Evolutionary conservation across 2,329 filamentous ascomycete genomes (phyloP).

Genomic region (Rasamsonia emersonii): DNA sequence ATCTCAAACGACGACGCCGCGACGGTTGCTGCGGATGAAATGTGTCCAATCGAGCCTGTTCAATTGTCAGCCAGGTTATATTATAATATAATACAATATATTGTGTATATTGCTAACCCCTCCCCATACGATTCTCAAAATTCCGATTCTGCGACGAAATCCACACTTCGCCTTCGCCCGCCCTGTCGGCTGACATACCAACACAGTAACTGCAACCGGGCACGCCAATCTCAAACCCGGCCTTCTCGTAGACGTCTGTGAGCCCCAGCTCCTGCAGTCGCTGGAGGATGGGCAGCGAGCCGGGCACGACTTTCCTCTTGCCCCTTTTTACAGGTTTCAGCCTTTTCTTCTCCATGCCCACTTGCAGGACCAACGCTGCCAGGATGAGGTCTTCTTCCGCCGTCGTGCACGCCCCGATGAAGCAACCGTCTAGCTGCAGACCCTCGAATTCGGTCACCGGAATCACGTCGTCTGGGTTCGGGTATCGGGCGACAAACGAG

Average conservation of each 20-base stretch:
- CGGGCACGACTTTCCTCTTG: conserved; percentile 34
- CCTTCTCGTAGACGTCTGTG: conserved; percentile 29
- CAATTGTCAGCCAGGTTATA: conserved; percentile 5
- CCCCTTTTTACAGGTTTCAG: conserved; percentile 22
- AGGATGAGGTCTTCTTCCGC: conserved; percentile 39
- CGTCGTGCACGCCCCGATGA: conserved; percentile 42
- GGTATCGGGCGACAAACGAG: conserved; percentile 33
- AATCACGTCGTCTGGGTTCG: conserved; percentile 37
- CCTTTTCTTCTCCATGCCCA: conserved; percentile 27
- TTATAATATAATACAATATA: neutral
- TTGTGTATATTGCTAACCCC: too few species aligned
- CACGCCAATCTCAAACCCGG: conserved; percentile 34
- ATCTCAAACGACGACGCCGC: conserved; percentile 41
- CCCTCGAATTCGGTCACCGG: conserved; percentile 27
- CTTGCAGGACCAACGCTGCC: conserved; percentile 33
- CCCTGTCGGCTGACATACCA: conserved; percentile 35
- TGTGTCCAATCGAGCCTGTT: conserved; percentile 35
- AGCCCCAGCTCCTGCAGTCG: conserved; percentile 28
- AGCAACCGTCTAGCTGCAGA: conserved; percentile 33
- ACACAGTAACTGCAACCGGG: conserved; percentile 41
- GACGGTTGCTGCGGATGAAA: conserved; percentile 39
- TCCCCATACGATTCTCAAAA: conserved; percentile 40
- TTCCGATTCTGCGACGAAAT: conserved; percentile 41
- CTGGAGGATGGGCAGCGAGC: conserved; percentile 32
- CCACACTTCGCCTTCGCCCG: conserved; percentile 35